These are phyloP conservation scores for Euphorbia tirucalli DNA, from an alignment of 345 rosid genomes.

Conservation along the genomic window DNA sequence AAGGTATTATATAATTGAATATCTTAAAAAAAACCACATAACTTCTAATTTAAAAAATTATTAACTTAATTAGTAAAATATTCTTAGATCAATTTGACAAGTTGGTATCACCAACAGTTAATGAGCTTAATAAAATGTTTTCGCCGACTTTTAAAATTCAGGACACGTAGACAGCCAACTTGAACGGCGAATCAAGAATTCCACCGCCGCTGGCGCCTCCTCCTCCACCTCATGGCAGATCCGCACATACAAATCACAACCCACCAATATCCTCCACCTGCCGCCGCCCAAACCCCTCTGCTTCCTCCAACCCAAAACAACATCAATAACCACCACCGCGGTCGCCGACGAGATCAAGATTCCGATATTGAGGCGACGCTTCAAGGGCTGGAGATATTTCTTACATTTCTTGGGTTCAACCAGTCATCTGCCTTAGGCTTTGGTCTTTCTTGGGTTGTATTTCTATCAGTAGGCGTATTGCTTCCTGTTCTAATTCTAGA, in stretches of 20 bases:
- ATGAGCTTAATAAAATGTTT: background rate
- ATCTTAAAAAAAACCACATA: no score
- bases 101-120: background rate
- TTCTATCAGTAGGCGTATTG: constrained; percentile 50
- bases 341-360: constrained; percentile 9
- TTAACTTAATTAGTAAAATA: background rate
- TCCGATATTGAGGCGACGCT: constrained; percentile 48
- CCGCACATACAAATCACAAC: constrained; percentile 20
- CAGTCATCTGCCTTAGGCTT: constrained; percentile 50
- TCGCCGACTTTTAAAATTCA: background rate
- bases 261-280: constrained; percentile 23
- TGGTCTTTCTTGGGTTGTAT: constrained; percentile 59
- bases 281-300: constrained; percentile 42
- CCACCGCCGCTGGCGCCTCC: background rate
- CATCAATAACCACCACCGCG: constrained; percentile 4
- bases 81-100: background rate
- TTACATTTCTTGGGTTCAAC: constrained; percentile 63
- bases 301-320: constrained; percentile 37
- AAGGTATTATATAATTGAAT: no score
- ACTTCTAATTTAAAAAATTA: no score
- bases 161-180: background rate
- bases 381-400: constrained; percentile 46
- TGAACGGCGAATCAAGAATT: background rate
- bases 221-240: constrained; percentile 32
- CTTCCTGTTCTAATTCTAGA: constrained; percentile 67